Base-by-base conservation (phyloP, 75 land plant species). In the Cryptomeria japonica region DNA sequence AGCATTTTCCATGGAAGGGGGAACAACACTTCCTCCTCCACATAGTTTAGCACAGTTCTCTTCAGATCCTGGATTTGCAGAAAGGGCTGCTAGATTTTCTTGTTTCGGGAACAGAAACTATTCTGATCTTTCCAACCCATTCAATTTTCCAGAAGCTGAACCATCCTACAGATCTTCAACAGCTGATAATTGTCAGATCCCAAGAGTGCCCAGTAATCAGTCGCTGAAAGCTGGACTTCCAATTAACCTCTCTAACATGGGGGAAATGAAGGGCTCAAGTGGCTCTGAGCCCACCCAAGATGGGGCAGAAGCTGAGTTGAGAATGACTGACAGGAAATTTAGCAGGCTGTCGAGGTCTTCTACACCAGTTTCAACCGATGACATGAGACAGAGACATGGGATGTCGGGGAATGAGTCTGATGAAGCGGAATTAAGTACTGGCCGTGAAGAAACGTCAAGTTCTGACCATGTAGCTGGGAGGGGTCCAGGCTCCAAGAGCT, bases 71-170 rank as follows among this genome's bases (percentile, higher is more conserved):
- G 94, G 93, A 32, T 95, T 97, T 86, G 95, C 93, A 13, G 94
- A 94, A 87, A 86, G 97, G 56, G 96, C 95, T 70, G 94, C 96
- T 7, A 95, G 89, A 87, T 89, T 90, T 80, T 90, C 95, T 42
- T 91, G 94, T 88, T 94, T 93, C 82, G 89, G 91, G 28, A 90
- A 41, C 78, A 88, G 94, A 28, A 92, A 94, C 86, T 91, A 92
- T 53, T 49, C 85, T 75, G 92, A 90, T 55, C 86, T 91, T 86
- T 37, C 87, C 85, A 89, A 78, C 46, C 85, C 92, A 49, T 90
- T 90, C 53, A 83, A 87, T 28, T 39, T 87, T 25, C 55, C 47
- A 68, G 90, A 90, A 47, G 72, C 91, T 36, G 28, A 86, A 39
- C 51, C 76, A 51, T 44, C 77, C 9, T 46, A 76, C 42, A 85